Evolutionary conservation across 2,329 filamentous ascomycete genomes (phyloP).

Genomic region (Colletotrichum simmondsii): DNA sequence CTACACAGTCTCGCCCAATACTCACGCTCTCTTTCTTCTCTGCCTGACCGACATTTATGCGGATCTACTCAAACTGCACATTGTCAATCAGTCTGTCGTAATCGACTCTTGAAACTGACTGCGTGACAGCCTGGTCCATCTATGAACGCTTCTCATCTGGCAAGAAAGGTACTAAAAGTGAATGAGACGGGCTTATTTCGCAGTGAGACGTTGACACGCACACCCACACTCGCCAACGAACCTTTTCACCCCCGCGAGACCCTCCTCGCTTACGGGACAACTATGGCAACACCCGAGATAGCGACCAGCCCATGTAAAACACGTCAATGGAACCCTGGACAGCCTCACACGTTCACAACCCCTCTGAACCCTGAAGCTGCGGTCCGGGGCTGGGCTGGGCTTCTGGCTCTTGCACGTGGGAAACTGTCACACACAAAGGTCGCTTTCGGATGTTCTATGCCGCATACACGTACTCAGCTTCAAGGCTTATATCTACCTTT

Average conservation of each 20-base stretch:
- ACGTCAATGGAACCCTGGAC: background rate
- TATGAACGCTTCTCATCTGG: background rate
- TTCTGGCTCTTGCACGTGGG: background rate
- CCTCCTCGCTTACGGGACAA: background rate
- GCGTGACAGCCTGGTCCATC: background rate
- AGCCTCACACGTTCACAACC: background rate
- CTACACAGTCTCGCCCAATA: too few species aligned
- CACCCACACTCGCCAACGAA: background rate
- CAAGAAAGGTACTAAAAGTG: background rate
- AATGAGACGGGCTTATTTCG: background rate
- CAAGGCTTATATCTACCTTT: background rate
- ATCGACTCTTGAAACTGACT: background rate
- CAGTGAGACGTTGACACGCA: background rate
- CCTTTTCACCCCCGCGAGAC: background rate
- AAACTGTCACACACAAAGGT: background rate
- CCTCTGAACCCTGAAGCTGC: background rate
- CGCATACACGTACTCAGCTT: background rate
- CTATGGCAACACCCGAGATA: background rate
- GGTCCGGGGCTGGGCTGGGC: background rate
- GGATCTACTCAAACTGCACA: background rate
- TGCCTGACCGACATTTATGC: background rate
- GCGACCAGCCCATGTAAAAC: background rate
- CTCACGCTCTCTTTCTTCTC: background rate
- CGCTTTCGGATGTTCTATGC: background rate
- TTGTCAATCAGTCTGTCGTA: background rate